Conservation (phyloP, 2,329 filamentous ascomycete genomes). For the Pestalotiopsis sp. region DNA sequence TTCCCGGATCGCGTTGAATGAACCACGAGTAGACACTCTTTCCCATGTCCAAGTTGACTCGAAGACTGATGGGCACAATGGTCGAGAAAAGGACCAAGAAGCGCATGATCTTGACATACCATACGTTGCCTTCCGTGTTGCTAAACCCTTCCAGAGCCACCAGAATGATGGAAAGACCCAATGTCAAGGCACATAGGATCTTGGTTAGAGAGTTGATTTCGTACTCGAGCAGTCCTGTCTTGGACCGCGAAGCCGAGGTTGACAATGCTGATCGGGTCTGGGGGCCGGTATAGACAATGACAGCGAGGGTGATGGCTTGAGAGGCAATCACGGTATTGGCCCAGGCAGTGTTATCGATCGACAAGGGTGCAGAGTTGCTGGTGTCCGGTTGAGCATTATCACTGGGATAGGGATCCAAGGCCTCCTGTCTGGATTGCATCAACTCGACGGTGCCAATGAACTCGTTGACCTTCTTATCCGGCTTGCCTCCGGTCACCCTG, state of each 20-base stretch:
- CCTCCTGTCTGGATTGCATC: constrained; percentile 52
- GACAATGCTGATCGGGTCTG: constrained; percentile 94
- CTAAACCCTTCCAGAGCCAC: constrained; percentile 85
- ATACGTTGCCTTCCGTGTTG: constrained; percentile 63
- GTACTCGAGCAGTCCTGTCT: constrained; percentile 88
- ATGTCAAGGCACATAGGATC: constrained; percentile 86
- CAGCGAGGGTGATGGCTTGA: constrained; percentile 82
- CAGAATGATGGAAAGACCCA: constrained; percentile 82
- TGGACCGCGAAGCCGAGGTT: constrained; percentile 87
- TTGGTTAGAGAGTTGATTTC: constrained; percentile 98
- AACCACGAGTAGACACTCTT: constrained; percentile 96
- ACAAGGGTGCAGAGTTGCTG: constrained; percentile 68
- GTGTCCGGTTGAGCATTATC: constrained; percentile 33
- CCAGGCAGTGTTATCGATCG: constrained; percentile 98
- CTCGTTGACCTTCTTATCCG: constrained; percentile 91
- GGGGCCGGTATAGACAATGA: constrained; percentile 90
- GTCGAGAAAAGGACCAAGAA: constrained; percentile 98
- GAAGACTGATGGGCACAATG: constrained; percentile 94
- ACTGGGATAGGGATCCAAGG: constrained; percentile 41
- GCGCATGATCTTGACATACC: constrained; percentile 98
- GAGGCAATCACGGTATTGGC: constrained; percentile 97
- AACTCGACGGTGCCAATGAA: constrained; percentile 90
- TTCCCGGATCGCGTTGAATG: constrained; percentile 87
- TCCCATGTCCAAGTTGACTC: constrained; percentile 95
- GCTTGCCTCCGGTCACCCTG: constrained; percentile 80